Evolutionary conservation across 768 basidiomycete species (phyloP).

Genomic region (Basidioascus undulatus): DNA sequence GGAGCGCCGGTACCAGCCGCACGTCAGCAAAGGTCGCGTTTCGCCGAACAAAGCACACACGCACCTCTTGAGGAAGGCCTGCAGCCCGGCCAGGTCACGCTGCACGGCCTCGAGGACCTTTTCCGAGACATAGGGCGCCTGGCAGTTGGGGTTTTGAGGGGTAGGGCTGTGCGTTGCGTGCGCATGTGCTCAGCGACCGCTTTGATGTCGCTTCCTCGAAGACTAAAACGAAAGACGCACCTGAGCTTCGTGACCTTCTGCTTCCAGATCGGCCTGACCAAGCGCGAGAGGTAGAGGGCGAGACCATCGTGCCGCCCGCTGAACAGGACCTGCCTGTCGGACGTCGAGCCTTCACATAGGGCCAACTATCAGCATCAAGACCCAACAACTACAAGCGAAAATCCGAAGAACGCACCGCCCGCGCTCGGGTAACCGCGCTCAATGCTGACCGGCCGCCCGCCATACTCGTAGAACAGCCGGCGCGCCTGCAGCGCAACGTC

Average conservation of each 20-base stretch:
- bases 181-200: not conserved
- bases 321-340: constrained; percentile 25
- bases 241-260: constrained; percentile 40
- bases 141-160: constrained; percentile 13
- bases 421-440: constrained; percentile 9
- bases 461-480: constrained; percentile 14
- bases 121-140: constrained; percentile 41
- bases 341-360: too few species aligned
- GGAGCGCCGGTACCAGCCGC: too few species aligned
- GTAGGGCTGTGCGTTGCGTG: constrained; percentile 1
- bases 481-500: constrained; percentile 24
- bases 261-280: constrained; percentile 72
- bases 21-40: too few species aligned
- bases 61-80: constrained; percentile 27
- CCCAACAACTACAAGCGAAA: not conserved
- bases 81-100: constrained; percentile 51
- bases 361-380: not conserved
- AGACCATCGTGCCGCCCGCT: constrained; percentile 76
- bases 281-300: constrained; percentile 59
- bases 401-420: constrained; percentile 5
- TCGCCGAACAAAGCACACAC: too few species aligned
- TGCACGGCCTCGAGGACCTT: constrained; percentile 41
- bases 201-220: too few species aligned
- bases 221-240: constrained; percentile 23
- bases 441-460: constrained; percentile 30